Evolutionary conservation across 2,329 filamentous ascomycete species (phyloP).

Genomic region (Aureobasidium vineae): DNA sequence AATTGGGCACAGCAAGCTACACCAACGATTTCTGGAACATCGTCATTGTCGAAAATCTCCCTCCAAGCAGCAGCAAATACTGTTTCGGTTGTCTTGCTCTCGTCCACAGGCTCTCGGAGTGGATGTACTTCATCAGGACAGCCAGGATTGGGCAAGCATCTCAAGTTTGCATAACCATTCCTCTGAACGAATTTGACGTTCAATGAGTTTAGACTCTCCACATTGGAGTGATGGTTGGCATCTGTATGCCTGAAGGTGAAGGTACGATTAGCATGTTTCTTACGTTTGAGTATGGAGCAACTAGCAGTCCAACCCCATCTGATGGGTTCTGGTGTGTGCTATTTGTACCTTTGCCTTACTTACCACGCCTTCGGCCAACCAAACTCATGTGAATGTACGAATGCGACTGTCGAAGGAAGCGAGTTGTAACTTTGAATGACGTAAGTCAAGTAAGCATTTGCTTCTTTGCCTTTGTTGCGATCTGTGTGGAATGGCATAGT

Average conservation of each 20-base stretch:
- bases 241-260: slow-evolving; percentile 32
- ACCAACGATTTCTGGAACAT: slow-evolving; percentile 32
- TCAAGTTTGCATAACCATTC: slow-evolving; percentile 35
- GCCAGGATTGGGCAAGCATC: slow-evolving; percentile 32
- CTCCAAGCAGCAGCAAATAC: slow-evolving; percentile 19
- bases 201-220: slow-evolving; percentile 33
- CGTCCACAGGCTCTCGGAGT: slow-evolving; percentile 30
- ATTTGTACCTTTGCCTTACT: slow-evolving; percentile 33
- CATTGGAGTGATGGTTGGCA: slow-evolving; percentile 32
- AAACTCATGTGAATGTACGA: slow-evolving; percentile 35
- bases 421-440: slow-evolving; percentile 48
- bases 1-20: slow-evolving; percentile 54
- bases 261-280: too few relatives aligned
- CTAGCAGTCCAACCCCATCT: too few relatives aligned
- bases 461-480: slow-evolving; percentile 47
- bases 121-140: slow-evolving; percentile 33
- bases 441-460: slow-evolving; percentile 50
- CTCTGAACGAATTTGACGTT: slow-evolving; percentile 31
- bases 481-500: slow-evolving; percentile 30
- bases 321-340: too few relatives aligned
- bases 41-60: slow-evolving; percentile 32
- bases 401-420: slow-evolving; percentile 34
- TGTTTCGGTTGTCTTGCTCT: slow-evolving; percentile 30
- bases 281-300: too few relatives aligned
- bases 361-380: slow-evolving; percentile 39